Evolutionary conservation across 116 monocot species (phyloP).

Genomic region (Zostera marina): DNA sequence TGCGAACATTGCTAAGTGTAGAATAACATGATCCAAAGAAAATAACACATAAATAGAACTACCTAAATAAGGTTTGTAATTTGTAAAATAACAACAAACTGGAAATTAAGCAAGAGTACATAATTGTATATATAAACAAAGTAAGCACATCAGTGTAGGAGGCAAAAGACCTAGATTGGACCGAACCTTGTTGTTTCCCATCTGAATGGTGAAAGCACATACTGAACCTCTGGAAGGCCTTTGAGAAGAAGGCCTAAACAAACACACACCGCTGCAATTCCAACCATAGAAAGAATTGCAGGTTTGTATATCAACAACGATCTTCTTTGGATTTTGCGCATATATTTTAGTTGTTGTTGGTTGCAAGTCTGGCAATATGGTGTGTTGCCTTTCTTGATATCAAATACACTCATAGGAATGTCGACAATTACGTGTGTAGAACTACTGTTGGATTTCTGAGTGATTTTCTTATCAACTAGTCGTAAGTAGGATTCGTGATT

Average conservation of each 20-base stretch:
- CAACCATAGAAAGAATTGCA: constrained; percentile 52
- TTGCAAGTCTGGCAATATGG: constrained; percentile 37
- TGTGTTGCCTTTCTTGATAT: constrained; percentile 14
- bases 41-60: no score
- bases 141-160: neutral
- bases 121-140: no score
- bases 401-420: constrained; percentile 21
- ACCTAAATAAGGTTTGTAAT: no score
- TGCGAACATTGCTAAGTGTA: no score
- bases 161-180: neutral
- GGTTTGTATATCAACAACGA: constrained; percentile 52
- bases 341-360: constrained; percentile 18
- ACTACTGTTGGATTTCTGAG: constrained; percentile 5
- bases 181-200: constrained; percentile 63
- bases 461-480: constrained; percentile 48
- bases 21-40: no score
- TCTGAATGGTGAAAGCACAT: constrained; percentile 44
- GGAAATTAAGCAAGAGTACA: no score
- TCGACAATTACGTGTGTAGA: constrained; percentile 31
- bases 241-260: constrained; percentile 74
- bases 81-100: no score
- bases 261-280: constrained; percentile 71
- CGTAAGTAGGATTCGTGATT: constrained; percentile 42
- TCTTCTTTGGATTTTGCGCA: neutral
- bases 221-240: constrained; percentile 43